phyloP scores from a whole-genome alignment of 768 basidiomycete genomes.

The Suillus placidus region DNA sequence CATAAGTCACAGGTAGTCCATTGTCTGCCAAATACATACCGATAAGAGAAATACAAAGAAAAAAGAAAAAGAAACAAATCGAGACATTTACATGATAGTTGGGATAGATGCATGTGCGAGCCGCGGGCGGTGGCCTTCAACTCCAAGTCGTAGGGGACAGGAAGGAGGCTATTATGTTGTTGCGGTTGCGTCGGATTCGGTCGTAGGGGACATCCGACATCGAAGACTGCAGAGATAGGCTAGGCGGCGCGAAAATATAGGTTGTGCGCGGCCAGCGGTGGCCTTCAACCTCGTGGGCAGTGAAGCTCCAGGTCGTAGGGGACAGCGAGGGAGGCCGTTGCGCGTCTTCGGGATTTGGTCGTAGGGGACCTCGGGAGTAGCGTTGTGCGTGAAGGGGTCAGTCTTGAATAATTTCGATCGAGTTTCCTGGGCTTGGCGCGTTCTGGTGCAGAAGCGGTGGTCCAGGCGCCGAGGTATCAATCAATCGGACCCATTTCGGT shows the following conservation, averaged over 20 bases:
- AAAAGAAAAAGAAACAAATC: neutral
- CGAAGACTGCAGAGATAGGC: neutral
- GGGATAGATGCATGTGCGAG: neutral
- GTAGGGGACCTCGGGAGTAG: neutral
- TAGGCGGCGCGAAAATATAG: neutral
- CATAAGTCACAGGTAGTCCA: neutral
- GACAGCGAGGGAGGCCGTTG: neutral
- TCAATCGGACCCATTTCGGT: too few relatives aligned
- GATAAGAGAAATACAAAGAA: neutral
- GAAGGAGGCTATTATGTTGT: neutral
- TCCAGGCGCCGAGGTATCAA: neutral
- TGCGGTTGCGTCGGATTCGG: neutral
- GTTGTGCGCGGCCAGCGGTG: neutral
- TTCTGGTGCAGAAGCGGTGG: neutral
- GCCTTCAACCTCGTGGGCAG: neutral
- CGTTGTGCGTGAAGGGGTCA: neutral
- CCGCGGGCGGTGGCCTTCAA: neutral
- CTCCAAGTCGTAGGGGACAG: neutral
- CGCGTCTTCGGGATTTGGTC: neutral
- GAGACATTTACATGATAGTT: neutral
- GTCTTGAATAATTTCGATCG: neutral
- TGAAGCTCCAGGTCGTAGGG: neutral
- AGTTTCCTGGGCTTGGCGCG: neutral
- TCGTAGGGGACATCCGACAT: neutral
- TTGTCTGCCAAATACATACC: neutral